Base-by-base conservation (phyloP, 2,329 filamentous ascomycete species). In the Epichloe glyceriae region DNA sequence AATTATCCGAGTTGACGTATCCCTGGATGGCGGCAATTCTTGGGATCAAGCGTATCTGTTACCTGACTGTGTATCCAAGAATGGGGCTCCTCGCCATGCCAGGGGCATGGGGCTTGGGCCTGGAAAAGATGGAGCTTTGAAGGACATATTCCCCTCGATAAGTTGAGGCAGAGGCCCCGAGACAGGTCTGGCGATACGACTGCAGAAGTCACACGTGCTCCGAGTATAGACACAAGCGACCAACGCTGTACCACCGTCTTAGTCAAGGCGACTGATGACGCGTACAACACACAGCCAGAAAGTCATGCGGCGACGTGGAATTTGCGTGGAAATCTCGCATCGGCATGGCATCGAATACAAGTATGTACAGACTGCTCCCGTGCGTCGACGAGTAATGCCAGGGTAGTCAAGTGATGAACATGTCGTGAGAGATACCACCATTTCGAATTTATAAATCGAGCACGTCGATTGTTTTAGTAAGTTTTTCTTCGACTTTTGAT, bases 1-100 rank as follows among this genome's bases (percentile, higher is more conserved):
- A 60, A 81, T 85, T 54, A 73, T 82, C 44, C 76, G 82, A n/a
- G 82, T 86, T 3, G 83, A 86, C 56, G 68, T 85, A 34, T 81
- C 76, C 52, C 67, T 80, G 33, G 82, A 86, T 59, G 78, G 76
- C 22, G 82, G 82, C 39, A 69, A 68, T 50, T 78, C 74, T 2
- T 86, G 82, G 82, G 73, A 77, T 50, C 80, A 85, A 58, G 83
- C 82, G 7, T 64, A 72, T 49, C 70, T 85, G 22, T 61, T 82
- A 2, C 71, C 76, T 49, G 76, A 80, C 57, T 68, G 70, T 53
- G 58, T 58, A 3, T 56, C 57, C 45, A 59, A 58, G 2, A 55
- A 62, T 20, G 62, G 56, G 11, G 48, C 53, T 0, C 53, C 59
- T 63, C 61, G 5, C 58, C 60, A 4, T 63, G 63, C 50, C 57